These are phyloP conservation scores for Aegle marmelos DNA, from an alignment of 345 rosid species.

Conservation along the genomic window DNA sequence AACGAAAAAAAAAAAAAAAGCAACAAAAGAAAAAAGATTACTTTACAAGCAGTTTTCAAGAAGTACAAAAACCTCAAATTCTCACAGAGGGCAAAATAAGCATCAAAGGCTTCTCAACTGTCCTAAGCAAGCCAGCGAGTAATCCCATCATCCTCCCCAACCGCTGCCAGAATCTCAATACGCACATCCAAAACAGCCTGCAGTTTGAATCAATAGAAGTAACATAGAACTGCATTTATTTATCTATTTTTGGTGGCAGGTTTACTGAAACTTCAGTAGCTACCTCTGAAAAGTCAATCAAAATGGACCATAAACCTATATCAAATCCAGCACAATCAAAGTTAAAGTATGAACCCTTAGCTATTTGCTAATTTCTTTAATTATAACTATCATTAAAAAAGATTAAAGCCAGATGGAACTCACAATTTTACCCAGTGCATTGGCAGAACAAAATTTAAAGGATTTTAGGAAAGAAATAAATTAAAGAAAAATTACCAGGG, in stretches of 20 bases:
- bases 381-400: not conserved
- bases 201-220: slow-evolving; percentile 20
- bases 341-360: too few species aligned
- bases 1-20: not conserved
- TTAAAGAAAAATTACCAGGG: slow-evolving; percentile 47
- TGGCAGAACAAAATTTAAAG: not conserved
- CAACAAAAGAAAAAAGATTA: slow-evolving; percentile 9
- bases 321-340: not conserved
- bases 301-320: not conserved
- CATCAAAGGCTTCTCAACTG: slow-evolving; percentile 2
- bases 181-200: slow-evolving; percentile 84
- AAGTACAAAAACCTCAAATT: slow-evolving; percentile 21
- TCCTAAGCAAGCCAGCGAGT: slow-evolving; percentile 82
- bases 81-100: slow-evolving; percentile 3
- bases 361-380: not conserved
- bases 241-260: too few species aligned
- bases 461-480: not conserved
- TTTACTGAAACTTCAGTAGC: not conserved
- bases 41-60: slow-evolving; percentile 37
- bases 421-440: not conserved
- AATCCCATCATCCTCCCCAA: slow-evolving; percentile 79
- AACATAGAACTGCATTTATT: not conserved
- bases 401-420: not conserved
- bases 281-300: not conserved
- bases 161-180: slow-evolving; percentile 78